Conservation (phyloP, 805 yeast species). For the Saccharomycopsis fibuligera region DNA sequence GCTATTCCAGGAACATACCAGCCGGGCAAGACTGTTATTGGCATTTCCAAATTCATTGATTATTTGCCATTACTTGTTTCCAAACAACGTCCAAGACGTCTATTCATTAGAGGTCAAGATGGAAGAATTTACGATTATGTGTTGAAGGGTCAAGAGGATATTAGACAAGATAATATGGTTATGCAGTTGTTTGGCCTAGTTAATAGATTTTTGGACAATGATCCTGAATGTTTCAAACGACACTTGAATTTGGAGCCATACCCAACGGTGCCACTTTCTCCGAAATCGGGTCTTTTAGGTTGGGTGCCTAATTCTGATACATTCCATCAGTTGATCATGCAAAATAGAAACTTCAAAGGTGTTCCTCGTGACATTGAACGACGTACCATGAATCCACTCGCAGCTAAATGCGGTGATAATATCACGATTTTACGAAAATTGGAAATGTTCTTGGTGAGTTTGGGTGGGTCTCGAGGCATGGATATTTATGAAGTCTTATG, state of each 20-base stretch:
- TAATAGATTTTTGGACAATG: conserved; percentile 79
- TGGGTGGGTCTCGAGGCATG: conserved; percentile 93
- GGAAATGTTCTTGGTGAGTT: conserved; percentile 92
- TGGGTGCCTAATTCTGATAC: conserved; percentile 99
- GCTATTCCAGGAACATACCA: conserved; percentile 93
- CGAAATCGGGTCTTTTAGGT: conserved; percentile 91
- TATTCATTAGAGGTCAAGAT: conserved; percentile 77
- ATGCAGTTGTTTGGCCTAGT: conserved; percentile 97
- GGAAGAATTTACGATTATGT: conserved; percentile 82
- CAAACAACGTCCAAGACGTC: conserved; percentile 89
- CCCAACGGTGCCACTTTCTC: conserved; percentile 93
- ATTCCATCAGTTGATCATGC: conserved; percentile 86
- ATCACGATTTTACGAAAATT: conserved; percentile 86
- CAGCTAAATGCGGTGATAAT: conserved; percentile 62
- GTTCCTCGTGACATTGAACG: conserved; percentile 17
- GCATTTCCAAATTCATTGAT: conserved; percentile 73
- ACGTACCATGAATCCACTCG: conserved; percentile 3
- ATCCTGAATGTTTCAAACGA: conserved; percentile 93
- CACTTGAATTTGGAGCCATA: conserved; percentile 88
- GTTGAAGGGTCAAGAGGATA: conserved; percentile 95
- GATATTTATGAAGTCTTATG: conserved; percentile 92
- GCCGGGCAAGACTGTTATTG: conserved; percentile 72
- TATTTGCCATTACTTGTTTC: conserved; percentile 83
- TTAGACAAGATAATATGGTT: conserved; percentile 93
- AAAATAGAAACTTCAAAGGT: conserved; percentile 69